Evolutionary conservation across 768 basidiomycete species (phyloP).

Genomic region (Xanthoconium stramineum): DNA sequence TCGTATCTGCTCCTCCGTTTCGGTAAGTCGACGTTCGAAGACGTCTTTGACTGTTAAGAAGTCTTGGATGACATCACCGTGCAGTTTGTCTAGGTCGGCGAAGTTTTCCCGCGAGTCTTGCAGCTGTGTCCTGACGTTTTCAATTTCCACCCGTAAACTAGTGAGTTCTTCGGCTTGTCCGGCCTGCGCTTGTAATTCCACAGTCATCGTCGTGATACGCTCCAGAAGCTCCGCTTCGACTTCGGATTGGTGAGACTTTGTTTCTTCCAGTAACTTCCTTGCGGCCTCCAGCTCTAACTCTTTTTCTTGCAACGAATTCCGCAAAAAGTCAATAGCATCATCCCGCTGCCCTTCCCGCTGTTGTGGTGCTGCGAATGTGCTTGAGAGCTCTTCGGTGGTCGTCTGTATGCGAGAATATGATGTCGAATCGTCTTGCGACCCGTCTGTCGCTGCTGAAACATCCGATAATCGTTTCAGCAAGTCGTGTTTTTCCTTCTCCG

Average conservation of each 20-base stretch:
- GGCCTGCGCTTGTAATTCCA: conserved; percentile 9
- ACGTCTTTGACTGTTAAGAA: conserved; percentile 23
- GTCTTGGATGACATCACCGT: conserved; percentile 25
- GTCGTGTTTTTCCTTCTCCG: conserved; percentile 9
- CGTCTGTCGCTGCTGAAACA: background rate
- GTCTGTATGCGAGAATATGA: background rate
- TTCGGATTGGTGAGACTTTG: conserved; percentile 34
- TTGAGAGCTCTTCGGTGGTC: background rate
- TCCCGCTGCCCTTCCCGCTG: background rate
- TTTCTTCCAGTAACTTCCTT: conserved; percentile 32
- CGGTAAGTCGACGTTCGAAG: conserved; percentile 31
- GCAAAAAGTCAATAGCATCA: conserved; percentile 36
- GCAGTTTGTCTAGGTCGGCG: conserved; percentile 24
- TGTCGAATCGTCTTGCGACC: background rate
- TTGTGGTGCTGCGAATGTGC: background rate
- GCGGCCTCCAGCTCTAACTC: conserved; percentile 35
- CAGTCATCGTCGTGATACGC: conserved; percentile 25
- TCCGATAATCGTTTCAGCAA: conserved; percentile 13
- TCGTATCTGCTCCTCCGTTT: conserved; percentile 19
- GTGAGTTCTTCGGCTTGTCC: conserved; percentile 17
- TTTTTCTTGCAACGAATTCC: conserved; percentile 35
- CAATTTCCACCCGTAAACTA: conserved; percentile 24
- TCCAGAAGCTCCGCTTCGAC: conserved; percentile 31
- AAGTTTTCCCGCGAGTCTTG: conserved; percentile 21
- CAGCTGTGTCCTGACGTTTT: conserved; percentile 22